Conservation (phyloP, 2,329 filamentous ascomycete genomes). For the Stylonectria norvegica region DNA sequence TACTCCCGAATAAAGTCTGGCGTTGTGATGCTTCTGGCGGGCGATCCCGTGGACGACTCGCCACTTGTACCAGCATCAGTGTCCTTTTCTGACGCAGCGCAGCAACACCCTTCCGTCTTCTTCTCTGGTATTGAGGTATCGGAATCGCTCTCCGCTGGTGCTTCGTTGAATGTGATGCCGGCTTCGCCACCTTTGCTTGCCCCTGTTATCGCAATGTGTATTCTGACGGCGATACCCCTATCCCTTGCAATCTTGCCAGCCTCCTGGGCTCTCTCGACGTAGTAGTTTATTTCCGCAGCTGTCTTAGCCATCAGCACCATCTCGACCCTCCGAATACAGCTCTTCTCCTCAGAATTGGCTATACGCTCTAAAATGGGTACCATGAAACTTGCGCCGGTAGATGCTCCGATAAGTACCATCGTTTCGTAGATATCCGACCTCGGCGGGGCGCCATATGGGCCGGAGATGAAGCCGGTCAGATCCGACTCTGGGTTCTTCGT, state of each 20-base stretch:
- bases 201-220: slow-evolving; percentile 54
- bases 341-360: slow-evolving; percentile 37
- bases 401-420: slow-evolving; percentile 57
- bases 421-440: slow-evolving; percentile 58
- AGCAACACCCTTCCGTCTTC: slow-evolving; percentile 18
- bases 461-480: slow-evolving; percentile 45
- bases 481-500: slow-evolving; percentile 32
- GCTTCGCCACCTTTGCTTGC: slow-evolving; percentile 8
- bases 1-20: slow-evolving; percentile 41
- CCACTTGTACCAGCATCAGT: slow-evolving; percentile 5
- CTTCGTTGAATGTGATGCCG: slow-evolving; percentile 31
- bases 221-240: slow-evolving; percentile 46
- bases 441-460: slow-evolving; percentile 55
- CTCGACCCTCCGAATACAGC: slow-evolving; percentile 52
- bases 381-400: slow-evolving; percentile 61
- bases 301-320: slow-evolving; percentile 51
- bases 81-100: slow-evolving; percentile 17
- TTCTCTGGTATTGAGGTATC: slow-evolving; percentile 17
- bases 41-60: slow-evolving; percentile 13
- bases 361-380: slow-evolving; percentile 57
- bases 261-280: slow-evolving; percentile 46
- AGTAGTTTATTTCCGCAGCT: slow-evolving; percentile 54
- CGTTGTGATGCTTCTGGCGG: slow-evolving; percentile 7
- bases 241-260: slow-evolving; percentile 40
- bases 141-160: slow-evolving; percentile 13